Evolutionary conservation across 345 rosid genomes (phyloP), one percentile per base, ranked within the genome.

Genomic region (Trapa bicornis): DNA sequence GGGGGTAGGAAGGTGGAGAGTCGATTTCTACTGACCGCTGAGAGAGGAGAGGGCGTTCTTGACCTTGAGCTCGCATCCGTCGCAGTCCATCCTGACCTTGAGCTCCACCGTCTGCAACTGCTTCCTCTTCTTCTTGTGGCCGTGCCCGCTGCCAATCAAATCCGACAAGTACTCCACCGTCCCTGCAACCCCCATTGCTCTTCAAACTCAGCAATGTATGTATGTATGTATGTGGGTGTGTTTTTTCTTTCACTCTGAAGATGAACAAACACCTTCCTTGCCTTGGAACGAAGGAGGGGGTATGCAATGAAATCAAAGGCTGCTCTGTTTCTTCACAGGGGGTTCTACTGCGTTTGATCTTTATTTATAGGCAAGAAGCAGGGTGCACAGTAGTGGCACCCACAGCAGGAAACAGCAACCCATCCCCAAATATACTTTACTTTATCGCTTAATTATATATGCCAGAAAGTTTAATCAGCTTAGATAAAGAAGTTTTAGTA

Each of bases 71-170:
- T 84, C 99, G 73, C 99, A 94, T 63, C 99, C 99, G 86, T 91
- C 99, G 79, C 99, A 94, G 70, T 94, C 99, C 96, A 94, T 94
- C 71, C 89, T 86, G 64, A 94, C 88, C 82, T 94, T 94, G 35
- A 94, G 87, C 74, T 94, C 99, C 29, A 91, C 93, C 0, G 91
- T 89, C 71, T 89, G 99, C 58, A 81, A 68, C 53, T 82, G 96
- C 77, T 85, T 86, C 85, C 61, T 74, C 83, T 37, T 76, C 83
- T 74, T 84, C 87, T 82, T 79, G 74, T 81, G 74, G 33, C 84
- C 81, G 72, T 85, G 81, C 65, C 83, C 77, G 64, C 73, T 58
- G 73, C 84, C 77, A 81, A 91, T 72, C 77, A 94, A 71, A 73
- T 89, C 87, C 70, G 96, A 94, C 65, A 94, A 73, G 70, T 78